Conservation (phyloP, 495 filamentous ascomycete species). For the Penicillium pulvis region DNA sequence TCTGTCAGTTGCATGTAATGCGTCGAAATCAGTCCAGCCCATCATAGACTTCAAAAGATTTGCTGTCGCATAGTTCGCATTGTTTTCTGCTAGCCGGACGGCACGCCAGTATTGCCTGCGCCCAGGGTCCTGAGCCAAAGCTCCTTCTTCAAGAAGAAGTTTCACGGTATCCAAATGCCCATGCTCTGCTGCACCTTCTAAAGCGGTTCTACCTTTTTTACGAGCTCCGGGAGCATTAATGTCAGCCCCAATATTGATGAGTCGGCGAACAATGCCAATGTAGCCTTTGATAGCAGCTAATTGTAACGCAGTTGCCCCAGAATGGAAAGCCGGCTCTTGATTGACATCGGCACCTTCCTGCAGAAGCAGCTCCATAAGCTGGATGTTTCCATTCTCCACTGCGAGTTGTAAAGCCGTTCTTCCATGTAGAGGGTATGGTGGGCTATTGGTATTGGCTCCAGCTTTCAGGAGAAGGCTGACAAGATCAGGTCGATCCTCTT, state of each 20-base stretch:
- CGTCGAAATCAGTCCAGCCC: not conserved
- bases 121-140: not conserved
- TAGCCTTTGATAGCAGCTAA: slow-evolving; percentile 28
- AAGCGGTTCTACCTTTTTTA: slow-evolving; percentile 1
- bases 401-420: slow-evolving; percentile 2
- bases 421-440: not conserved
- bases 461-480: not conserved
- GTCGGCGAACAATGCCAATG: slow-evolving; percentile 11
- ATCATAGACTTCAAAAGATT: slow-evolving; percentile 8
- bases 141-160: slow-evolving; percentile 5
- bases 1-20: no score
- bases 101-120: not conserved
- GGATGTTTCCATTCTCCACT: slow-evolving; percentile 7
- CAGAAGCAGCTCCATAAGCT: slow-evolving; percentile 6
- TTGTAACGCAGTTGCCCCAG: slow-evolving; percentile 20
- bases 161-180: slow-evolving; percentile 6
- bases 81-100: not conserved
- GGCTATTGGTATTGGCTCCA: slow-evolving; percentile 2
- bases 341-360: slow-evolving; percentile 30
- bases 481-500: no score
- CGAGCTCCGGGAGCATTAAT: not conserved
- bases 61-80: slow-evolving; percentile 3
- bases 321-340: slow-evolving; percentile 3
- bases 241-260: slow-evolving; percentile 4
- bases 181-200: slow-evolving; percentile 9